Base-by-base conservation (phyloP, 1,284 basidiomycete species). In the Fomitiporia mediterranea region DNA sequence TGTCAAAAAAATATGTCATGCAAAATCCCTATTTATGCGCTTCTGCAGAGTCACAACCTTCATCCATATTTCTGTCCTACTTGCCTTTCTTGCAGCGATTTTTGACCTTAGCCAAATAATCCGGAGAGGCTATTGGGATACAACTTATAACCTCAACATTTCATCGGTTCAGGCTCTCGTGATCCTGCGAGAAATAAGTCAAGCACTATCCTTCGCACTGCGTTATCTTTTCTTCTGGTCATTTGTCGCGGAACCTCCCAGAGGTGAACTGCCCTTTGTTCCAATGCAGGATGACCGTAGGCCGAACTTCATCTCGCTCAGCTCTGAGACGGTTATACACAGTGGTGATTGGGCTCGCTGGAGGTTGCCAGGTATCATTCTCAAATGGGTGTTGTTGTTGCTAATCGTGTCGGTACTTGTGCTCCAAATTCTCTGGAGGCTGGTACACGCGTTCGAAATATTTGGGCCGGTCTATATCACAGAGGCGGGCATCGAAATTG, bases 201-300 rank as follows among this genome's bases (percentile, higher is more conserved):
- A 83, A 57, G 72, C 82, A 3, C 62, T 86, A 15, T 79, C 85
- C 9, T 66, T 78, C 53, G 82, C 81, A 2, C 69, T 81, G 47
- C 77, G 82, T 40, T 82, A 81, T 64, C 65, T 89, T 15, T 89
- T 83, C 65, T 82, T 83, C 59, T 90, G 87, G 88, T 70, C 69
- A 42, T 80, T 82, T 58, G 80, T 84, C 37, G 75, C 80, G 19
- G 74, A 76, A 60, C 76, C 82, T 49, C 83, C 84, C 15, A 68
- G 70, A 28, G 75, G 72, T 40, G 77, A 80, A 62, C 61, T 64
- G 4, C 63, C 61, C 27, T 58, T 65, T 19, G 15, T 58, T 21
- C 55, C 63, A 44, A 51, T 56, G 25, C 51, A 60, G 32, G 55
- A 55, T n/a, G 44, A 49, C 53, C 50, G 60, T 51, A 56, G 62